Evolutionary conservation across 768 basidiomycete species (phyloP), one percentile per base, ranked within the genome.

Genomic region (Lentinus brumalis): DNA sequence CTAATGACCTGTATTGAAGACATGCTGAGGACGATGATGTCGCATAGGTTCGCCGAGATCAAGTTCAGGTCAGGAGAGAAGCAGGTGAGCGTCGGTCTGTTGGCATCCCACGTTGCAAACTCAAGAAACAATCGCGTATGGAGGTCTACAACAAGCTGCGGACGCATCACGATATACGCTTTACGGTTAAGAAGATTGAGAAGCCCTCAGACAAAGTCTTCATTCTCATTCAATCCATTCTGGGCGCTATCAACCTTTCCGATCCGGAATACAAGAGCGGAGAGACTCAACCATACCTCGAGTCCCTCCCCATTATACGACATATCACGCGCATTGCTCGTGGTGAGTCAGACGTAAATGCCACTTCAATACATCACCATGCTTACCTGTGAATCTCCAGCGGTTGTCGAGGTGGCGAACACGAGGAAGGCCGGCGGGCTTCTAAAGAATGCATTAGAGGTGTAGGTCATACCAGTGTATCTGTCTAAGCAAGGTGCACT

Each of bases 21-120:
- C 41, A 26, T 29, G 45, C 46, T 44, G 30, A 42, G 32, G 57
- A 62, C 18, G 66, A 53, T n/a, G 8, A 50, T 26, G 46, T 29
- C 12, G 38, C 40, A 11, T 62, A 94, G 92, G 65, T 81, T 93
- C 62, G 78, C 80, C 0, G 87, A 89, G 39, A 75, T 85, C 53
- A 88, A 88, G 66, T 69, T 95, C 18, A 83, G 94, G 65, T 77
- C 74, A 10, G 89, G 91, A 14, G 94, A 96, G 71, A 95, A 88
- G 73, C 76, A 80, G 58, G 93, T 89, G 47, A 63, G 65, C 6
- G 5, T 51, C 10, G 14, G 45, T 18, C 9, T 21, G 11, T 16
- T 50, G 9, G n/a, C 39, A 41, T 45, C 7, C 29, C 6, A 2
- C 10, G 3, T 16, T 18, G 4, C 11, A 39, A 6, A 60, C 18